These are phyloP conservation scores for Mucor racemosus DNA, from an alignment of 371 early-diverging fungal species.

Conservation along the genomic window DNA sequence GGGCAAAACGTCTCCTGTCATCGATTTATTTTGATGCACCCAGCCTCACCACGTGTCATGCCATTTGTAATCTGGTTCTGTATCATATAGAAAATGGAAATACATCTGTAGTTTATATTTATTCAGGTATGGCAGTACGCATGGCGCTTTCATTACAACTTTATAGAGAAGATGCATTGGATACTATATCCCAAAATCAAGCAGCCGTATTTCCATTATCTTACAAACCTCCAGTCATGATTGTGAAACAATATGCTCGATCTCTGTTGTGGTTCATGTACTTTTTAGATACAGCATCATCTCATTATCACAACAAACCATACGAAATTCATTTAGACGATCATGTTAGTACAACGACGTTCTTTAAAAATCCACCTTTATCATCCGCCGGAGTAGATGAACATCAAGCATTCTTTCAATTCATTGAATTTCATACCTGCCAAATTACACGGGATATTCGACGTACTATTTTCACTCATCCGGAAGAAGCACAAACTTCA, in stretches of 20 bases:
- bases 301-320: constrained; percentile 52
- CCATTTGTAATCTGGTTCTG: constrained; percentile 46
- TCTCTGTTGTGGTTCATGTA: constrained; percentile 52
- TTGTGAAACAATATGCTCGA: constrained; percentile 36
- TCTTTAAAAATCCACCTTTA: constrained; percentile 18
- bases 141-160: constrained; percentile 46
- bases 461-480: constrained; percentile 43
- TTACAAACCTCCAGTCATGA: constrained; percentile 13
- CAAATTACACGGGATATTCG: constrained; percentile 52
- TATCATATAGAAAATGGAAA: constrained; percentile 56
- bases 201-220: constrained; percentile 16
- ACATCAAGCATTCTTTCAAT: constrained; percentile 41
- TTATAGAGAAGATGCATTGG: constrained; percentile 38
- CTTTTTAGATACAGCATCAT: constrained; percentile 47
- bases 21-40: constrained; percentile 47
- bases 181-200: constrained; percentile 19
- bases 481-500: constrained; percentile 31
- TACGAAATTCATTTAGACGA: constrained; percentile 45
- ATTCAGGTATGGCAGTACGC: constrained; percentile 53
- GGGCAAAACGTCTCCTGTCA: constrained; percentile 42
- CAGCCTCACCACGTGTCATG: constrained; percentile 42
- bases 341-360: constrained; percentile 33
- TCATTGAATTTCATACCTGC: constrained; percentile 42
- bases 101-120: constrained; percentile 45
- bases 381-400: constrained; percentile 10